Conservation (phyloP, 768 basidiomycete species). For the Hebeloma cylindrosporum region DNA sequence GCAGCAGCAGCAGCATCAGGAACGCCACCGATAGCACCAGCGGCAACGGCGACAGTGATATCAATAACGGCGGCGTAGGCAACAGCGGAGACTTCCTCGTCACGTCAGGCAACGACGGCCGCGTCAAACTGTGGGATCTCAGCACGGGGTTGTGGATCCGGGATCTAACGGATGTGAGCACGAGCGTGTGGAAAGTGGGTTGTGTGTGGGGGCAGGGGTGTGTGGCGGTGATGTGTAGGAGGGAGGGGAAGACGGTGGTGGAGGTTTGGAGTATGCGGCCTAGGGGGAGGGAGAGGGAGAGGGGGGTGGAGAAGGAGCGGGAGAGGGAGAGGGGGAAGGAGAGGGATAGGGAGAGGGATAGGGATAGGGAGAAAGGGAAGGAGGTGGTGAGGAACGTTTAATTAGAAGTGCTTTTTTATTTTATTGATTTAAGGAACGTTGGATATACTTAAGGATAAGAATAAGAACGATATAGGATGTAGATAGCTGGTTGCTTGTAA, state of each 20-base stretch:
- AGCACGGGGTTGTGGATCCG: conserved; percentile 67
- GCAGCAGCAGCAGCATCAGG: no score
- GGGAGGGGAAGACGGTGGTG: conserved; percentile 79
- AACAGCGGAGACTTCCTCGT: conserved; percentile 76
- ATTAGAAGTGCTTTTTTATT: no score
- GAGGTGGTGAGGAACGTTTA: no score
- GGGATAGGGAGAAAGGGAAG: neutral
- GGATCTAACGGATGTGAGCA: conserved; percentile 74
- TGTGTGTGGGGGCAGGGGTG: conserved; percentile 36
- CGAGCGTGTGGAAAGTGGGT: conserved; percentile 85
- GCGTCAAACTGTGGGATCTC: conserved; percentile 72
- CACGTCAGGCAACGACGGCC: conserved; percentile 83
- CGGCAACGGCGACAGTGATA: no score
- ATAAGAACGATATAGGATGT: no score
- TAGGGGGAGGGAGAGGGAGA: neutral
- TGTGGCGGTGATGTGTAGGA: conserved; percentile 81
- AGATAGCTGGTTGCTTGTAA: no score
- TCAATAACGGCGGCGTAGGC: no score
- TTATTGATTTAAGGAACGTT: no score
- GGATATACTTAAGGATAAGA: no score
- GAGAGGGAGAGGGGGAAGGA: neutral
- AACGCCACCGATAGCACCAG: no score
- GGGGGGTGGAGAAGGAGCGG: neutral
- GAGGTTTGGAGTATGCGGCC: conserved; percentile 78
- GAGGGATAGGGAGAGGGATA: neutral